These are phyloP conservation scores for Cadophora gregata DNA, from an alignment of 2,329 filamentous ascomycete genomes.

Conservation along the genomic window DNA sequence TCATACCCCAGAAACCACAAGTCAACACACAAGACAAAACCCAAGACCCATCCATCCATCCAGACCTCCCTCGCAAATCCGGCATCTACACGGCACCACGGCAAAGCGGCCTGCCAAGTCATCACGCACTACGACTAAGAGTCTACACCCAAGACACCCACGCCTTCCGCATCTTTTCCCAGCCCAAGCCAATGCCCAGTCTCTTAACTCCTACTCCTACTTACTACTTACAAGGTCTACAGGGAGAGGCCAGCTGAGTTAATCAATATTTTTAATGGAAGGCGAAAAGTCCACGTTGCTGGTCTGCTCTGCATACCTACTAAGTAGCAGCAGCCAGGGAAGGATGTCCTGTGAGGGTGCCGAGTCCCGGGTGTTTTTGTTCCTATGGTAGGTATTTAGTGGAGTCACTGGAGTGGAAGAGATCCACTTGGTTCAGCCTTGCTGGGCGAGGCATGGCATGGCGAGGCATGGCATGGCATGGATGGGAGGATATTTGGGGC, in stretches of 20 bases:
- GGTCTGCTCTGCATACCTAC: too few species aligned
- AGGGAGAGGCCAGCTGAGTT: neutral
- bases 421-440: conserved; percentile 11
- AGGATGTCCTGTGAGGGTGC: neutral
- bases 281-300: too few species aligned
- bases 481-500: too few species aligned
- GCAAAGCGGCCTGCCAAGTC: conserved; percentile 5
- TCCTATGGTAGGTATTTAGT: neutral
- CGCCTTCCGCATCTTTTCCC: neutral
- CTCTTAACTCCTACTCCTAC: neutral
- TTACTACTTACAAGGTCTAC: neutral
- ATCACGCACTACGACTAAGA: neutral
- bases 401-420: too few species aligned
- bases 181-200: neutral
- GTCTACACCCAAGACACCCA: too few species aligned
- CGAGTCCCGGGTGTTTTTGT: conserved; percentile 1
- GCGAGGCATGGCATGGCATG: too few species aligned
- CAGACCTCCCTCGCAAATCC: neutral
- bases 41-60: too few species aligned
- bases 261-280: too few species aligned
- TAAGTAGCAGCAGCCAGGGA: too few species aligned
- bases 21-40: neutral
- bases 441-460: neutral
- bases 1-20: neutral
- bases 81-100: neutral